Evolutionary conservation across 495 filamentous ascomycete species (phyloP), one percentile per base, ranked within the genome.

Genomic region (Coniosporium apollinis): DNA sequence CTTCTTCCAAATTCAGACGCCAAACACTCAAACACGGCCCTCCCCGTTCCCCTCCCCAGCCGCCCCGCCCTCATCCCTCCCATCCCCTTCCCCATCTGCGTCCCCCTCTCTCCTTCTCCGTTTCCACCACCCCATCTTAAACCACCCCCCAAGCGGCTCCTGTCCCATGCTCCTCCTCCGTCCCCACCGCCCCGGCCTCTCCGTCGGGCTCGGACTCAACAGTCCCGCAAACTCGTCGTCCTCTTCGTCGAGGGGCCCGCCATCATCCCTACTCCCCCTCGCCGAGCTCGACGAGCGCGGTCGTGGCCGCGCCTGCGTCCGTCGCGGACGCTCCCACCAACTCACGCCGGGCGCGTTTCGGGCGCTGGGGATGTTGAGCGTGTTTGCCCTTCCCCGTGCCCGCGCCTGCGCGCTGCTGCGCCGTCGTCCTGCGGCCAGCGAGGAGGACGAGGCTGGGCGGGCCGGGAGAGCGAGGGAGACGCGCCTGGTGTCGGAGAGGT

Each of bases 131-230:
- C 36, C 19, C 18, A 30, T 13, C 28, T 31, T 38, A 15, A 30
- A 38, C 36, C 36, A 38, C 14, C 28, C 36, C 28, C 28, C 34
- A 21, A 37, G 26, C 16, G 32, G 19, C 22, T 37, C 34, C 22
- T 37, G 34, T 25, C 34, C 26, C 34, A 25, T 26, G 24, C 30
- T 32, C 9, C n/a, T 8, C 11, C 30, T 9, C 8, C 30, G 30
- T 19, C 36, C 32, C 28, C 36, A 21, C 28, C 16, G 14, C 5
- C 35, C 35, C 15, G 19, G 5, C 5, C 3, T 4, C 32, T 19
- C 19, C 32, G n/a, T 5, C 5, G 15, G 16, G 32, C 32, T 34
- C 32, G 5, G 11, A 13, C 32, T 5, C 22, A 22, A 1, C 19
- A 26, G 11, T 13, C 19, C 19, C 3, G 19, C 28, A 22, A 13